Evolutionary conservation across 2,329 filamentous ascomycete species (phyloP).

Genomic region (Aspergillus brasiliensis): DNA sequence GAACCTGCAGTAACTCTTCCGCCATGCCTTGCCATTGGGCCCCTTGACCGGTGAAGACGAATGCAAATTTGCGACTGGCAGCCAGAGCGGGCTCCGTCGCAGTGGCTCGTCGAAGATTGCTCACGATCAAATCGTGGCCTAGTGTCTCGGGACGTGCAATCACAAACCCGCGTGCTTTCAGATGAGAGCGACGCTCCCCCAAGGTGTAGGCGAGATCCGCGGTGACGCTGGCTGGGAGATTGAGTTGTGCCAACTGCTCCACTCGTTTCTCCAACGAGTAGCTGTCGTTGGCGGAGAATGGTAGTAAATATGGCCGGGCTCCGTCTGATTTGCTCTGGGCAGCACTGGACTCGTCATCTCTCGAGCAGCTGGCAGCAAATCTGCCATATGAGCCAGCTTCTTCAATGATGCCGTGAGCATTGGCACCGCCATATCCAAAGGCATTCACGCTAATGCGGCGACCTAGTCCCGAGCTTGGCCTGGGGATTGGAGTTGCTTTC

Average conservation of each 20-base stretch:
- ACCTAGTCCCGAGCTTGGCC: background rate
- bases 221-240: background rate
- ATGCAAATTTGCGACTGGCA: slow-evolving; percentile 8
- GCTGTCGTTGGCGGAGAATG: background rate
- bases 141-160: background rate
- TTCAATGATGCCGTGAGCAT: slow-evolving; percentile 47
- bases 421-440: slow-evolving; percentile 52
- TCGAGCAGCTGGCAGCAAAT: background rate
- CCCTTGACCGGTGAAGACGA: slow-evolving; percentile 41
- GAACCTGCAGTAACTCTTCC: slow-evolving; percentile 22
- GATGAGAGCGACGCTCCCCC: slow-evolving; percentile 5
- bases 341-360: background rate
- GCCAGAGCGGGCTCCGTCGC: background rate
- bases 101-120: background rate
- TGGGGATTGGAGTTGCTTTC: background rate
- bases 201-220: slow-evolving; percentile 17
- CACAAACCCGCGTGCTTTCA: background rate
- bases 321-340: background rate
- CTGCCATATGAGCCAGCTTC: background rate
- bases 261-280: background rate
- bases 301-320: background rate
- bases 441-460: slow-evolving; percentile 41
- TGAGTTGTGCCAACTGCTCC: background rate
- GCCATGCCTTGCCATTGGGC: slow-evolving; percentile 39
- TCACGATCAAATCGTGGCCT: background rate